phyloP scores from a whole-genome alignment of 345 rosid genomes.

The Luvunga scandens region DNA sequence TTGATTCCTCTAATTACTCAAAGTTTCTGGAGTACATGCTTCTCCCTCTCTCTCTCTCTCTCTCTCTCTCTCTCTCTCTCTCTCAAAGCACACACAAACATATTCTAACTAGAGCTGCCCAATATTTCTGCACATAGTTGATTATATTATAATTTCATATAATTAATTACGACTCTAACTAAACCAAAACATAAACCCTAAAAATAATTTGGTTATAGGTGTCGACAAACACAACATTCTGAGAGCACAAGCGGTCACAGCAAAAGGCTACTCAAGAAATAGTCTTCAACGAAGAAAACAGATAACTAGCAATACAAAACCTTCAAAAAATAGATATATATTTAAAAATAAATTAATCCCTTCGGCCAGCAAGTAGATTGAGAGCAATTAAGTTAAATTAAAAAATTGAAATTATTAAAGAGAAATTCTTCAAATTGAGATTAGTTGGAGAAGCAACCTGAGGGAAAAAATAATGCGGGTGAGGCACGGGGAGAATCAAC shows the following conservation, averaged over 20 bases:
- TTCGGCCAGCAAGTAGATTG: not conserved
- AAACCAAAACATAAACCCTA: not conserved
- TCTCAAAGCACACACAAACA: no score
- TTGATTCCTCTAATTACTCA: not conserved
- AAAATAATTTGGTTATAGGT: not conserved
- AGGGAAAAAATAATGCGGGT: constrained; percentile 4
- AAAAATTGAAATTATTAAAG: constrained; percentile 1
- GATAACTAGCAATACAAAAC: not conserved
- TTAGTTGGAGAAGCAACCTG: constrained; percentile 17
- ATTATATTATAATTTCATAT: not conserved
- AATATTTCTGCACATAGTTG: not conserved
- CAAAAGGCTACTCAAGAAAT: not conserved
- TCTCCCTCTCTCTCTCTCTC: no score
- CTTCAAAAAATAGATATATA: not conserved
- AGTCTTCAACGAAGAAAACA: constrained; percentile 1
- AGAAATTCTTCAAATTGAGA: constrained; percentile 13
- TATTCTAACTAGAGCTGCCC: not conserved
- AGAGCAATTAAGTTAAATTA: not conserved
- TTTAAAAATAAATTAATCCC: not conserved
- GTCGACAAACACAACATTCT: not conserved
- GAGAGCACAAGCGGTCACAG: not conserved
- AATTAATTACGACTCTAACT: not conserved
- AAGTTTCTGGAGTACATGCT: not conserved
- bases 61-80: no score
- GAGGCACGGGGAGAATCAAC: constrained; percentile 15